Base-by-base conservation (phyloP, 1,284 basidiomycete genomes). In the Phylloboletellus chloephorus region DNA sequence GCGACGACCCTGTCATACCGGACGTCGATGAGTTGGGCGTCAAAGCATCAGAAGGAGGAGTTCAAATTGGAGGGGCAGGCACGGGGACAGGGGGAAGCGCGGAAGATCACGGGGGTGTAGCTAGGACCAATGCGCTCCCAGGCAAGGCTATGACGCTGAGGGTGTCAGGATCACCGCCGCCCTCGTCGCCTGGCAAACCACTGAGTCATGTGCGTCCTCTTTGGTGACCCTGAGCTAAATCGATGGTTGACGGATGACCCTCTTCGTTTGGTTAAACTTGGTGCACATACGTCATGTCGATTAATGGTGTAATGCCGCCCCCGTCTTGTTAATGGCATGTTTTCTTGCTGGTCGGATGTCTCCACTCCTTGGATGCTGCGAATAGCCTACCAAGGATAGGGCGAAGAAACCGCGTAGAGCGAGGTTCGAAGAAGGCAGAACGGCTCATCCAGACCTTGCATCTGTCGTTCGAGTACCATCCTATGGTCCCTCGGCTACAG, bases 191-290 rank as follows among this genome's bases (percentile, higher is more conserved):
- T 44, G 71, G 74, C 51, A 78, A 76, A 60, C 78, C 83, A 52
- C 65, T 87, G 68, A 79, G 74, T 66, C 85, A 88, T 79, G 84
- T 88, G 76, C 81, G 84, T 88, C 74, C 73, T 69, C 74, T 78
- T 71, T 69, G 79, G 78, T 77, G 69, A 79, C 74, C 67, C 39
- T 59, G 39, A 52, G 51, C 34, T 56, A 33, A 48, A 57, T 48
- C 44, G 44, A 58, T 63, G 62, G 60, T 60, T 60, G 53, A 60
- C 58, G 57, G 59, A 47, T 43, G 19, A 32, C 23, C 25, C 9
- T 26, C 31, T 21, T 5, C 16, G 12, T 31, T 38, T 48, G 39
- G 28, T 32, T 53, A 40, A 35, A 52, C 40, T 39, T 44, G 53
- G 43, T 53, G 56, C 57, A 44, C 52, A 52, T 51, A 56, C 56